Evolutionary conservation across 306 rosid genomes (phyloP).

Genomic region (Fragaria vesca): DNA sequence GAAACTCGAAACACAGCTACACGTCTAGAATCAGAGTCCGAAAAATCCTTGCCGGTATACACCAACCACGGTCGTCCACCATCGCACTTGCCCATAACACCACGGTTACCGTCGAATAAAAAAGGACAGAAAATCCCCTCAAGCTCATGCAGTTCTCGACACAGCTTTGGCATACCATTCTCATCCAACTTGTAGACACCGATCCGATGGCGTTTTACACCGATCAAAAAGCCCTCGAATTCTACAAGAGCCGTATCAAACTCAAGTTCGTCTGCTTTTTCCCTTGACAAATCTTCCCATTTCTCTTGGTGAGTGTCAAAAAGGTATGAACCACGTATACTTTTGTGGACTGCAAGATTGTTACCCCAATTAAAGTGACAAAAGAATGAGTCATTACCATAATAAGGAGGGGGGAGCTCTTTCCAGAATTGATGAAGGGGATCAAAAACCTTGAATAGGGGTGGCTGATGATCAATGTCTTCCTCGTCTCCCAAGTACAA

Average conservation of each 20-base stretch:
- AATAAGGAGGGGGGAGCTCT: background rate
- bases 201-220: background rate
- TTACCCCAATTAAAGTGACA: background rate
- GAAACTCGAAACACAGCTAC: background rate
- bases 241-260: background rate
- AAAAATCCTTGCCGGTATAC: background rate
- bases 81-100: too few relatives aligned
- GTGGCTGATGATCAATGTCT: background rate
- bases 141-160: too few relatives aligned
- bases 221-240: background rate
- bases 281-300: background rate
- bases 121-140: too few relatives aligned
- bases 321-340: too few relatives aligned
- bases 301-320: background rate
- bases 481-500: background rate
- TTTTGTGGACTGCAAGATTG: background rate
- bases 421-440: background rate
- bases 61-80: too few relatives aligned
- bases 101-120: too few relatives aligned
- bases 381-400: too few relatives aligned
- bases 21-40: too few relatives aligned
- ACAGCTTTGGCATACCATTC: background rate
- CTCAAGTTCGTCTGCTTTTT: background rate
- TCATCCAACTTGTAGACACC: background rate
- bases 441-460: background rate